Conservation (phyloP, 345 rosid species). For the Firmiana major region DNA sequence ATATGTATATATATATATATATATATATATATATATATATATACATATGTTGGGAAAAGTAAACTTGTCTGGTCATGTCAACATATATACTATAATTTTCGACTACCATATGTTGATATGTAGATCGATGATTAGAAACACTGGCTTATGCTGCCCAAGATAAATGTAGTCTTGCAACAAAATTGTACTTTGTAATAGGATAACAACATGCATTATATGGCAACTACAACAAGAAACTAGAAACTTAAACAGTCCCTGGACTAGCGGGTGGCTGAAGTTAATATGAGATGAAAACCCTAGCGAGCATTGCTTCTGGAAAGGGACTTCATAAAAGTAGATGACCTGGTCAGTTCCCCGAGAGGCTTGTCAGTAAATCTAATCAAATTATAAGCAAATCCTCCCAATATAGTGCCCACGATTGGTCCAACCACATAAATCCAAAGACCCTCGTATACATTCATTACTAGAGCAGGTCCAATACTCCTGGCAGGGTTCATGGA, state of each 20-base stretch:
- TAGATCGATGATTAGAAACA: too few species aligned
- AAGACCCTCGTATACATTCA: conserved; percentile 41
- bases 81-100: too few species aligned
- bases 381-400: conserved; percentile 56
- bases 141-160: too few species aligned
- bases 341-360: conserved; percentile 36
- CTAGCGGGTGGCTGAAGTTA: background rate
- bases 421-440: conserved; percentile 72
- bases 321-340: background rate
- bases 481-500: conserved; percentile 89
- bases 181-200: too few species aligned
- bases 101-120: too few species aligned
- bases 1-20: too few species aligned
- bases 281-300: background rate
- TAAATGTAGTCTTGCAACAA: too few species aligned
- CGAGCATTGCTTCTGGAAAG: background rate
- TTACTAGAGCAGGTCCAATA: conserved; percentile 65
- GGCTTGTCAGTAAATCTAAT: conserved; percentile 53
- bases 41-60: too few species aligned
- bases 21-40: too few species aligned
- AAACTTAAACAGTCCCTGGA: background rate
- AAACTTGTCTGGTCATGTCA: too few species aligned
- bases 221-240: background rate
- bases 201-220: background rate
- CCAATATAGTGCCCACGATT: conserved; percentile 41